Percentiles rank a stretch among this genome's conserved stretches.
Evolutionary conservation across 129 eudicot species (phyloP).

Genomic region (Rutidosis leptorrhynchoides): DNA sequence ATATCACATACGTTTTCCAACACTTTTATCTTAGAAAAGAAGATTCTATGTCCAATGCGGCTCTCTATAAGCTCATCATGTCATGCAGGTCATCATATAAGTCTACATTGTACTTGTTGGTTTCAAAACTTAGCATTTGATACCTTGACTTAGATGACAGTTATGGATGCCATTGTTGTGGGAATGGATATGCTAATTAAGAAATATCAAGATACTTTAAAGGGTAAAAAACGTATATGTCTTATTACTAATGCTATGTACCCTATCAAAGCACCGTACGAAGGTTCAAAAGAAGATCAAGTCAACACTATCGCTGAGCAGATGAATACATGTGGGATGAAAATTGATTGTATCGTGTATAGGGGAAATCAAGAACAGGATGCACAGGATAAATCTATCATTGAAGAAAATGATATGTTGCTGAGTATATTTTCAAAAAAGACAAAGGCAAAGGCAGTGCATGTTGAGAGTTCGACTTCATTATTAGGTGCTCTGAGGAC

Average conservation of each 20-base stretch:
- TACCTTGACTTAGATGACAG: conserved; percentile 66
- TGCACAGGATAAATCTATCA: conserved; percentile 27
- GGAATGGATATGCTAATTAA: conserved; percentile 96
- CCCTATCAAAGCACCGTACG: conserved; percentile 79
- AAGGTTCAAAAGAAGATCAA: conserved; percentile 96
- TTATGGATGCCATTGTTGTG: conserved; percentile 93
- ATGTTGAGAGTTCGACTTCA: conserved; percentile 76
- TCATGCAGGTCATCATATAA: background rate
- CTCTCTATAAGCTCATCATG: background rate
- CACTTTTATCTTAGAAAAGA: background rate
- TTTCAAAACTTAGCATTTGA: conserved; percentile 11
- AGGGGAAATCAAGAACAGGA: conserved; percentile 44
- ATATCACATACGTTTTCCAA: conserved; percentile 4
- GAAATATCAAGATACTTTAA: conserved; percentile 67
- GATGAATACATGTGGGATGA: conserved; percentile 81
- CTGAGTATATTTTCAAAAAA: conserved; percentile 57
- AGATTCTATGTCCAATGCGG: background rate
- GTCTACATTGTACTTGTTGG: conserved; percentile 11
- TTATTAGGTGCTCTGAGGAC: conserved; percentile 91
- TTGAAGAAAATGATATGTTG: conserved; percentile 77
- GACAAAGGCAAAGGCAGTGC: conserved; percentile 66
- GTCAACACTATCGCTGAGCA: conserved; percentile 79
- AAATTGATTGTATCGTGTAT: conserved; percentile 66
- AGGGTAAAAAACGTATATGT: conserved; percentile 92
- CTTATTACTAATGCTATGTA: conserved; percentile 71